A percentile compares a stretch with the other conserved stretches of the same genome.
These are phyloP conservation scores for Ceratorhiza oryzae-sativae DNA, from an alignment of 1,284 basidiomycete genomes.

Conservation along the genomic window DNA sequence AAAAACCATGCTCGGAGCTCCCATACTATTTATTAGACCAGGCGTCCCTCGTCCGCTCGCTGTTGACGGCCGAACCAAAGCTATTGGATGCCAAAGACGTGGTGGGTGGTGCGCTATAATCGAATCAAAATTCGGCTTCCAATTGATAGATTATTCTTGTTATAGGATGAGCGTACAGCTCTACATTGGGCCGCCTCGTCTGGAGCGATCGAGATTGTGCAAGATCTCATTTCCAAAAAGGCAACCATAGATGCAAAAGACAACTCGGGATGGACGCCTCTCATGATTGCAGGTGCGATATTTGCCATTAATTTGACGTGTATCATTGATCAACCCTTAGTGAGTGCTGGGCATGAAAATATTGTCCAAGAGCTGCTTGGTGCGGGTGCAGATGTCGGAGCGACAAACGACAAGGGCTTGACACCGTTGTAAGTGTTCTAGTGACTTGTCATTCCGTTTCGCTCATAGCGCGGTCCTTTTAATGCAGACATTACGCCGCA, in stretches of 20 bases:
- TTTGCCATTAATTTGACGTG: constrained; percentile 20
- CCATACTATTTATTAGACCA: constrained; percentile 58
- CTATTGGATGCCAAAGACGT: constrained; percentile 72
- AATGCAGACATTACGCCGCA: constrained; percentile 89
- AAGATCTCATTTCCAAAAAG: constrained; percentile 75
- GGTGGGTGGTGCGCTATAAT: too few species aligned
- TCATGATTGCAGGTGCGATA: constrained; percentile 82
- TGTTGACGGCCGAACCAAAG: constrained; percentile 72
- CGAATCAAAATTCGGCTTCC: too few species aligned
- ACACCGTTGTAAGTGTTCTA: constrained; percentile 74
- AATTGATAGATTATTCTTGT: too few species aligned
- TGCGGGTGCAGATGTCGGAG: constrained; percentile 83
- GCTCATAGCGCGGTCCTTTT: too few species aligned
- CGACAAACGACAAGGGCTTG: constrained; percentile 84
- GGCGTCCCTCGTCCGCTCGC: constrained; percentile 71
- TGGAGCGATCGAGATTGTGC: constrained; percentile 69
- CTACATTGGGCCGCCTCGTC: constrained; percentile 89
- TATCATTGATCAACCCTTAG: constrained; percentile 52
- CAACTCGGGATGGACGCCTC: constrained; percentile 80
- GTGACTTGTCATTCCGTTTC: too few species aligned
- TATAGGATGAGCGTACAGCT: constrained; percentile 85
- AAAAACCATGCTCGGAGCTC: constrained; percentile 47
- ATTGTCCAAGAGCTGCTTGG: constrained; percentile 82
- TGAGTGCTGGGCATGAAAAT: constrained; percentile 80
- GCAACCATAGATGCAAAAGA: constrained; percentile 78